Evolutionary conservation across 768 basidiomycete species (phyloP), one percentile per base, ranked within the genome.

Genomic region (Phlegmacium glaucopus): DNA sequence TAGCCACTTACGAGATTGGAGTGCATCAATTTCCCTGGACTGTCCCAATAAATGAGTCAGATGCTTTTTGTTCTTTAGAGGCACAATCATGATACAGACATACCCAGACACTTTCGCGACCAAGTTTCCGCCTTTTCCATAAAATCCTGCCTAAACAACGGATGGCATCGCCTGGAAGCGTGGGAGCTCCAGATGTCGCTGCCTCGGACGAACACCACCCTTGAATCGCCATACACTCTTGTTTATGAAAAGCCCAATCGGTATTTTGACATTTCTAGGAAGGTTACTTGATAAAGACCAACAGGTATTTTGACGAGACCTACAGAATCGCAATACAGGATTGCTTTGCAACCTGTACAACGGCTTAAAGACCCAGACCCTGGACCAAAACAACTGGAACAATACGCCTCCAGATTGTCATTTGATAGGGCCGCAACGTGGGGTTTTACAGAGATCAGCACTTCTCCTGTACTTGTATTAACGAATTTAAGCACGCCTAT

Each of bases 261-360:
- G 63, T 60, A 34, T 67, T 80, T 69, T 92, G 90, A 57, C 90
- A 93, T 32, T 61, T 61, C 83, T 90, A 35, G 13, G 29, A 22
- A 32, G 29, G n/a, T 34, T 10, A 34, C 2, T 34, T 17, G 28
- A 18, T 45, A 25, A 40, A 7, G 36, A 53, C 35, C 16, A 48
- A 34, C 22, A 22, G 5, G 22, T 22, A 22, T 22, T 22, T 22
- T 22, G 22, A 42, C 22, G 50, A n/a, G 13, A 67, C 84, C 30
- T 59, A 92, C 90, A 12, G 70, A 52, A 45, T 84, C 77, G 60
- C 95, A 97, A 57, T 97, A 98, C 58, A 79, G 75, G 1, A 90
- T 60, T 0, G 69, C 66, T 41, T 77, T 78, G 61, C 95, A 98
- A 5, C 70, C 73, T 0, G 85, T 79, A 63, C 95, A 97, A 41